Base-by-base conservation (phyloP, 768 basidiomycete genomes). In the Guyanaporus albipodus region DNA sequence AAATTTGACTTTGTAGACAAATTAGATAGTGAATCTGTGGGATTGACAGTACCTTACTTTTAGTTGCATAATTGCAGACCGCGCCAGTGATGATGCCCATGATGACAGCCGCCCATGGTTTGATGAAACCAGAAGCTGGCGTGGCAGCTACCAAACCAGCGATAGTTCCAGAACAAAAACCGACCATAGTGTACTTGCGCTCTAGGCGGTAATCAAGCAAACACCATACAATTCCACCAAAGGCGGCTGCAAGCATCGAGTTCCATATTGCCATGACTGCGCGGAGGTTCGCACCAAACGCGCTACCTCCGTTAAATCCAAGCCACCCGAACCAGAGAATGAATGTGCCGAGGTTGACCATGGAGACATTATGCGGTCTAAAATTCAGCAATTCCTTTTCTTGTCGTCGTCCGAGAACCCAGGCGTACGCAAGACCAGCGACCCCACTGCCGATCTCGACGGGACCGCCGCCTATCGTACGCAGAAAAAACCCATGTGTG, bases 261-360 rank as follows among this genome's bases (percentile, higher is more conserved):
- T 93, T 93, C 82, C 91, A 87, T 45, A 86, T 77, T 15, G 91
- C 90, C 62, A 85, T 79, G 47, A 91, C 74, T 3, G 90, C 91
- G 40, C 91, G 83, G 32, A 94, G 73, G 68, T 93, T 93, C 28
- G 90, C 89, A 23, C 87, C 87, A 55, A 90, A 88, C 3, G 90
- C 87, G 46, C 85, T 87, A 21, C 91, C 91, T 38, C 87, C 91
- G 68, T 93, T 94, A 75, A 92, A 91, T n/a, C 86, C 88, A 46
- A 85, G 68, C 82, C 83, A 90, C 21, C 90, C 89, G 61, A 93
- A 86, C 87, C 86, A 91, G 44, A 91, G 80, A 53, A 92, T 77
- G 56, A 83, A 86, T 8, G 87, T 92, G 53, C 91, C 91, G 45
- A 93, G 76, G 54, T 78, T 79, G 57, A 93, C 87, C 63, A 87